Evolutionary conservation across 306 rosid genomes (phyloP).

Genomic region (Cicer cuneatum): DNA sequence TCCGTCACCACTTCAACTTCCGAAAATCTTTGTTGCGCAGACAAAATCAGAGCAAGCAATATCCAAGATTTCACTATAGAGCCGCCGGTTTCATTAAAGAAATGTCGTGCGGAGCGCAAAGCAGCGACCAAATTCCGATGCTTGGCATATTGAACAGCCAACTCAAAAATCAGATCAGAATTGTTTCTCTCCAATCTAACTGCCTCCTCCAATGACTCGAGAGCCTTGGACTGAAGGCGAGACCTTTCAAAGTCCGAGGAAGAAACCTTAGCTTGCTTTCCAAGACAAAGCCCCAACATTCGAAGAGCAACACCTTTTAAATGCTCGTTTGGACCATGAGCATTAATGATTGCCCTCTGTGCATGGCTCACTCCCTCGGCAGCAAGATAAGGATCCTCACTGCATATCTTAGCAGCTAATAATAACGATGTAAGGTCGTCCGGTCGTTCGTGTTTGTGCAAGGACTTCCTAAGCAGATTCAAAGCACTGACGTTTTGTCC

Average conservation of each 20-base stretch:
- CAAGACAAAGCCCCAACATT: constrained; percentile 81
- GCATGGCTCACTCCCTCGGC: constrained; percentile 84
- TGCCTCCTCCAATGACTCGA: constrained; percentile 53
- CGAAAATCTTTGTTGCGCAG: constrained; percentile 76
- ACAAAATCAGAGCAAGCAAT: constrained; percentile 87
- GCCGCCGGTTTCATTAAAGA: constrained; percentile 87
- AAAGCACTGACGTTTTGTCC: constrained; percentile 71
- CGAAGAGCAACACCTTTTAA: constrained; percentile 79
- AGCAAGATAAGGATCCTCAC: constrained; percentile 73
- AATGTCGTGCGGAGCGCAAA: constrained; percentile 72
- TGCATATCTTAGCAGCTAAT: constrained; percentile 85
- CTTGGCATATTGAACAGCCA: constrained; percentile 80
- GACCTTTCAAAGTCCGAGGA: constrained; percentile 58
- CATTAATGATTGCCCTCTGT: constrained; percentile 61
- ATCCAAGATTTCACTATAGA: constrained; percentile 84
- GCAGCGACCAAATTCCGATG: constrained; percentile 81
- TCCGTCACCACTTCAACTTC: constrained; percentile 93
- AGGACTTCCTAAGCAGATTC: constrained; percentile 77
- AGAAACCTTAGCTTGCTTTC: constrained; percentile 76
- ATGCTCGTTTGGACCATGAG: constrained; percentile 64
- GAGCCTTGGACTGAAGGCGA: constrained; percentile 50
- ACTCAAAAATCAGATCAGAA: constrained; percentile 74
- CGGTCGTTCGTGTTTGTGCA: constrained; percentile 89
- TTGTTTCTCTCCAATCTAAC: constrained; percentile 51
- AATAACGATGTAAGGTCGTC: constrained; percentile 71